Base-by-base conservation (phyloP, 139 green algal species). In the Auxenochlorella pyrenoidosa region DNA sequence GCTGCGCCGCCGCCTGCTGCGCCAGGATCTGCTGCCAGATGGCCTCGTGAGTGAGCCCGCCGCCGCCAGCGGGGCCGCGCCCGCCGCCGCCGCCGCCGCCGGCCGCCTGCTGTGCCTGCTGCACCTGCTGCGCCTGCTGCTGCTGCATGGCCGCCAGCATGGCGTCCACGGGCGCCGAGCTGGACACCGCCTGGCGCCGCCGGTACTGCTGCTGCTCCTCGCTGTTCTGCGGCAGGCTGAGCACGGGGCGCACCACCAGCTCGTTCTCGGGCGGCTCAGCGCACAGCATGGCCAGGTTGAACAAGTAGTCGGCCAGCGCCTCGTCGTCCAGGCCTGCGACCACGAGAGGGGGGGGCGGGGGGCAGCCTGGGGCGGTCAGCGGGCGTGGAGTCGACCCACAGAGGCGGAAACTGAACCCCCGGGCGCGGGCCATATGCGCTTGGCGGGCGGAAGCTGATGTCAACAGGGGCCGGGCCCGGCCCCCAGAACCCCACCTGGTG, bases 221-320 rank as follows among this genome's bases (percentile, higher is more conserved):
- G 79, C 47, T 72, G 79, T 85, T 85, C 59, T 85, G 79, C 22
- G 79, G 79, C 59, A 85, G 79, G 38, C 32, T 58, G 12, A 85
- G 79, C 79, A 85, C 79, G 65, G 82, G 82, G 66, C 82, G 82
- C 82, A 86, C 82, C 6, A 86, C 82, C 32, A 86, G 82, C 65
- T 86, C 82, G 65, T 86, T 86, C n/a, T 86, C 82, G 21, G 82
- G 41, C 18, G 82, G 66, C 82, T 86, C 82, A 70, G 65, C 66
- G 65, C 82, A 86, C 82, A 86, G 82, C 82, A 86, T 78, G 66
- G 82, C 82, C 65, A 86, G 82, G 82, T 86, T 86, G 82, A 79
- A 78, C 5, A 86, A 65, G 21, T 86, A 86, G 66, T 86, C 82
- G 5, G 65, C 82, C 63, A 86, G 82, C 0, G 82, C 65, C 6